Evolutionary conservation across 2,329 filamentous ascomycete genomes (phyloP).

Genomic region (Penicillium vulpinum): DNA sequence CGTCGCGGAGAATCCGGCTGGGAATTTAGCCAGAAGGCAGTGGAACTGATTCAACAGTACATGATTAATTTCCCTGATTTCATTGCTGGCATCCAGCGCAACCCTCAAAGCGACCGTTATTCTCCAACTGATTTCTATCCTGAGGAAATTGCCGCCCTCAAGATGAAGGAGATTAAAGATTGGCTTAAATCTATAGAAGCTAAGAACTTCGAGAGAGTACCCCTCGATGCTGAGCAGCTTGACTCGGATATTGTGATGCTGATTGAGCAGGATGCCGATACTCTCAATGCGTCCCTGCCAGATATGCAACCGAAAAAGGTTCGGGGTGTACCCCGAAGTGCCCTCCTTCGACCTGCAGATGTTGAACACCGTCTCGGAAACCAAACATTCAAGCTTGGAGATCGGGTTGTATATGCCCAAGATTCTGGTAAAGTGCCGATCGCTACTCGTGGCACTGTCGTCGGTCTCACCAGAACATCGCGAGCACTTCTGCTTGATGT

Average conservation of each 20-base stretch:
- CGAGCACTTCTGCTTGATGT: conserved; percentile 82
- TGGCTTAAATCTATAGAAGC: conserved; percentile 93
- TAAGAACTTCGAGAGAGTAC: conserved; percentile 92
- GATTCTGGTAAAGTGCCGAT: conserved; percentile 94
- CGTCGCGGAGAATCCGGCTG: conserved; percentile 82
- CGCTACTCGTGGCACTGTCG: conserved; percentile 86
- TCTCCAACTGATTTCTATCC: conserved; percentile 84
- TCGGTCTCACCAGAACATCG: conserved; percentile 85
- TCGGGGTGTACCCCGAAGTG: conserved; percentile 78
- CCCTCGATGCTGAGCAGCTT: conserved; percentile 91
- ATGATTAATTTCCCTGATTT: conserved; percentile 96
- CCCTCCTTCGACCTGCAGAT: conserved; percentile 88
- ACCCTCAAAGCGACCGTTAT: conserved; percentile 82
- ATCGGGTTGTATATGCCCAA: conserved; percentile 89
- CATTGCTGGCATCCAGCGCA: conserved; percentile 80
- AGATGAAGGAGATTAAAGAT: conserved; percentile 88
- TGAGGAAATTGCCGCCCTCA: conserved; percentile 67
- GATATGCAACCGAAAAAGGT: conserved; percentile 67
- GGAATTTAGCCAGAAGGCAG: conserved; percentile 89
- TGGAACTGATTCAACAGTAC: conserved; percentile 79
- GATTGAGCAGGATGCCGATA: conserved; percentile 75
- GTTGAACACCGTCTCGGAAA: conserved; percentile 89
- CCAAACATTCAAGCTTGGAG: conserved; percentile 80
- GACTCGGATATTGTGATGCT: conserved; percentile 84
- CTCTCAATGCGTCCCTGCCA: conserved; percentile 54